phyloP scores from a whole-genome alignment of 208 protist species.

The Leishmania amazonensis region DNA sequence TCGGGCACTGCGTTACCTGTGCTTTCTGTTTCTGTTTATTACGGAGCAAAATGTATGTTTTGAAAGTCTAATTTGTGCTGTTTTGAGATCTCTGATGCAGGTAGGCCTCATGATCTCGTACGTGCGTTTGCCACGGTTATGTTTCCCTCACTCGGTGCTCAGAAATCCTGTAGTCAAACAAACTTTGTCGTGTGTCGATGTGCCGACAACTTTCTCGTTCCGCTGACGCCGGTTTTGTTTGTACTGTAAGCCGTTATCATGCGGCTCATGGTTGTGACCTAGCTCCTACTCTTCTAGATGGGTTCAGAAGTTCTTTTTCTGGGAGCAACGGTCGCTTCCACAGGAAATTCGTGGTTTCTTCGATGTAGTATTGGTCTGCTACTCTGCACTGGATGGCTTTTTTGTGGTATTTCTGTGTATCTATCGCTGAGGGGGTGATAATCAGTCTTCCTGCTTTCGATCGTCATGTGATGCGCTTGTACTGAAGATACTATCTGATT shows the following conservation, averaged over 20 bases:
- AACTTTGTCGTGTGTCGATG: neutral
- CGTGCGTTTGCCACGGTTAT: neutral
- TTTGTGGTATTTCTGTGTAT: neutral
- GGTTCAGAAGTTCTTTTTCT: neutral
- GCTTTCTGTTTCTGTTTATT: neutral
- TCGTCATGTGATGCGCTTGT: neutral
- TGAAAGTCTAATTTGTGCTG: neutral
- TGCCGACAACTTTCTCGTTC: neutral
- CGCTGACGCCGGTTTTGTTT: neutral
- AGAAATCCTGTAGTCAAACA: neutral
- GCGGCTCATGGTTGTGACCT: neutral
- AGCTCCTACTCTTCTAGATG: neutral
- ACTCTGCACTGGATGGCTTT: neutral
- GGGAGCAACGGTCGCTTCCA: neutral
- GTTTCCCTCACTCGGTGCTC: neutral
- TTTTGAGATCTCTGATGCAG: neutral
- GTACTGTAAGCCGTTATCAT: neutral
- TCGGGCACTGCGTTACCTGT: neutral
- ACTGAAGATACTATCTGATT: neutral
- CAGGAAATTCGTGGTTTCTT: neutral
- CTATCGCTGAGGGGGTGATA: neutral
- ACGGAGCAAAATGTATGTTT: neutral
- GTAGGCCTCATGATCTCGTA: neutral
- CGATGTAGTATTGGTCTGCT: neutral
- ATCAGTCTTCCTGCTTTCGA: neutral